Base-by-base conservation (phyloP, 306 rosid species). In the Ammopiptanthus mongolicus region DNA sequence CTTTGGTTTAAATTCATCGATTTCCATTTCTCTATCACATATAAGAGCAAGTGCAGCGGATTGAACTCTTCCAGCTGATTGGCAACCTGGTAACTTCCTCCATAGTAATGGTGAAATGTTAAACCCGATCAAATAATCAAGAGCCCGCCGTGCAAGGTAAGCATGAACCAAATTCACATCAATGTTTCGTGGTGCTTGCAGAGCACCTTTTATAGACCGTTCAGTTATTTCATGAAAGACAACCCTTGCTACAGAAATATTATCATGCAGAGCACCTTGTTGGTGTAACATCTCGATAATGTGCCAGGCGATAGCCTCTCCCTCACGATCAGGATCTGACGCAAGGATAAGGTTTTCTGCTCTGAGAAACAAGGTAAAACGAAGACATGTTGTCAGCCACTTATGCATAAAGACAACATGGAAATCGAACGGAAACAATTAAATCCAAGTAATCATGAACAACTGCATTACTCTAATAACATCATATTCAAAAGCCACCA, bases 271-370 rank as follows among this genome's bases (percentile, higher is more conserved):
- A 73, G 96, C 91, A 71, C 91, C 98, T 81, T 92, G 98, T 68
- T 90, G 99, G 34, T 89, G 88, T 78, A 95, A 82, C 99, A 92
- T 95, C 91, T 95, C 99, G 71, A 92, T 19, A 47, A 95, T 89
- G 84, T 95, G 99, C 99, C 99, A 95, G 37, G 98, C 91, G 77
- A 95, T 95, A 77, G 99, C 97, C 91, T 95, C 99, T 50, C 99
- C 99, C 83, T 95, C 99, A 39, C 99, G 97, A 78, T 95, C 98
- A 15, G 99, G 99, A 90, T 95, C 98, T 73, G 99, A 95, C 36
- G 99, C 99, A 85, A 95, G 96, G 85, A 95, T 92, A 73, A 95
- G 96, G 86, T 85, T 86, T 86, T 95, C 92, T 86, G 98, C 99
- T 79, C 99, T 95, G 99, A 76, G 84, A 78, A 82, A 85, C 81